A percentile compares a stretch with the other conserved stretches of the same genome.
Conservation (phyloP, 2,329 filamentous ascomycete genomes). For the Diplocarpon mali region DNA sequence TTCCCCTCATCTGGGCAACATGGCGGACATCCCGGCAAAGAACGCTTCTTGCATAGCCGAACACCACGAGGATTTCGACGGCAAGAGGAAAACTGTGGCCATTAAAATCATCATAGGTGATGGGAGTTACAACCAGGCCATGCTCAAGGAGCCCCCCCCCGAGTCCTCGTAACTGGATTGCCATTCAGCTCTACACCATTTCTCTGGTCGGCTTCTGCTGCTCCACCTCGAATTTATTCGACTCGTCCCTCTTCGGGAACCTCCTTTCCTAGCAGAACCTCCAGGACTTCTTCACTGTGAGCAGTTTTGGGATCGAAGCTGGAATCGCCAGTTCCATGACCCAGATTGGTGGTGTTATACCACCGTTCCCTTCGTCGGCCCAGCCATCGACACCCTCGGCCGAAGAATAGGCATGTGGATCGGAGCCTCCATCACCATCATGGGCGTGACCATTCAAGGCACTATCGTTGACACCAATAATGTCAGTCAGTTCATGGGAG, state of each 20-base stretch:
- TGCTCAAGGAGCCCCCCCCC: conserved; percentile 40
- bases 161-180: conserved; percentile 28
- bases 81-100: conserved; percentile 7
- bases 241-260: conserved; percentile 38
- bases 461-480: conserved; percentile 22
- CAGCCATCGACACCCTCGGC: conserved; percentile 35
- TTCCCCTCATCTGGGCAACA: conserved; percentile 7
- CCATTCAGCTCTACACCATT: conserved; percentile 33
- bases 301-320: conserved; percentile 34
- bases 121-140: conserved; percentile 27
- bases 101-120: conserved; percentile 27
- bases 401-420: conserved; percentile 36
- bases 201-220: conserved; percentile 37
- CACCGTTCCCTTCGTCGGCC: conserved; percentile 36
- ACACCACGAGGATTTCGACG: conserved; percentile 8
- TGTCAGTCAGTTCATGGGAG: conserved; percentile 36
- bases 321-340: conserved; percentile 40
- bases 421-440: conserved; percentile 31
- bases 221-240: conserved; percentile 40
- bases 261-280: conserved; percentile 33
- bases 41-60: conserved; percentile 4
- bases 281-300: conserved; percentile 29
- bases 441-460: conserved; percentile 35
- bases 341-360: conserved; percentile 37
- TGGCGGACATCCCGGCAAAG: conserved; percentile 14